Evolutionary conservation across 768 basidiomycete species (phyloP).

Genomic region (Lactifluus volemus): DNA sequence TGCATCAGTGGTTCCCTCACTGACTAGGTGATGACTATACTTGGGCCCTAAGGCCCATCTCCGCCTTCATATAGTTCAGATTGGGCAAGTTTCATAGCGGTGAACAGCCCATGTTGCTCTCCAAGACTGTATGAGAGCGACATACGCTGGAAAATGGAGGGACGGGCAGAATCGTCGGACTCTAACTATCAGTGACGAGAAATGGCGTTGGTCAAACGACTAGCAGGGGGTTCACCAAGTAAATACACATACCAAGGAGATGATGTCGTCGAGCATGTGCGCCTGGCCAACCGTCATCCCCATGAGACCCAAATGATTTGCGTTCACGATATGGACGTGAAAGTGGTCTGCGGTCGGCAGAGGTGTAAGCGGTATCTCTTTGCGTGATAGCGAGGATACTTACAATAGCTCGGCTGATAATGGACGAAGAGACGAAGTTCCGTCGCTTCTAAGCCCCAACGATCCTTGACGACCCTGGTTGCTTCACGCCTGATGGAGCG

Average conservation of each 20-base stretch:
- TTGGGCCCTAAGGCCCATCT: not conserved
- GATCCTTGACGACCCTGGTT: constrained; percentile 40
- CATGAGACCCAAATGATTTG: constrained; percentile 46
- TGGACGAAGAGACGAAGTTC: constrained; percentile 78
- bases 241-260: constrained; percentile 56
- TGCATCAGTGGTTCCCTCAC: too few species aligned
- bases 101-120: constrained; percentile 66
- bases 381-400: constrained; percentile 26
- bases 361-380: not conserved
- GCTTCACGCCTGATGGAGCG: constrained; percentile 53
- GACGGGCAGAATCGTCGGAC: constrained; percentile 36
- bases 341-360: constrained; percentile 66
- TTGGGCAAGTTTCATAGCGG: constrained; percentile 35
- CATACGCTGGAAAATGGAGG: constrained; percentile 55
- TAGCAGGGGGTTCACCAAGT: not conserved
- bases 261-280: constrained; percentile 87
- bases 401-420: constrained; percentile 95
- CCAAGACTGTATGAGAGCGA: constrained; percentile 80
- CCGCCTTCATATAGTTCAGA: constrained; percentile 4
- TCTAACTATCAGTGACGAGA: constrained; percentile 48
- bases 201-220: not conserved
- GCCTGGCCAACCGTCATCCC: constrained; percentile 87
- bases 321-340: constrained; percentile 87
- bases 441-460: constrained; percentile 57
- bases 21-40: not conserved